Conservation (phyloP, 495 filamentous ascomycete species). For the Physcia stellaris region DNA sequence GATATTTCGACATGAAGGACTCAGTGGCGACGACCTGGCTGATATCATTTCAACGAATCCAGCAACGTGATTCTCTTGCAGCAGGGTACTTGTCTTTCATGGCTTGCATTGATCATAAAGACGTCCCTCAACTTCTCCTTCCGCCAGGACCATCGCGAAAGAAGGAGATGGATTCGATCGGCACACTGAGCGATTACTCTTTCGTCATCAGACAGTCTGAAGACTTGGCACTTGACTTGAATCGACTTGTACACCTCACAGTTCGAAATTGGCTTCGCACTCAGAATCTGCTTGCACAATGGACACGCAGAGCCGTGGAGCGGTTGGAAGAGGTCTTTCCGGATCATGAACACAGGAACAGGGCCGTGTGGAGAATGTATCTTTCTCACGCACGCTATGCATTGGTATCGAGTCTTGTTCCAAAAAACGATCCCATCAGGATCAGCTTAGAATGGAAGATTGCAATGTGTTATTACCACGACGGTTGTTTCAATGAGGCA, state of each 20-base stretch:
- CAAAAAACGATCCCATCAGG: neutral
- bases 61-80: conserved; percentile 17
- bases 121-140: conserved; percentile 15
- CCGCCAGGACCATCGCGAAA: conserved; percentile 3
- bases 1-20: conserved; percentile 28
- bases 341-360: conserved; percentile 4
- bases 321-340: conserved; percentile 9
- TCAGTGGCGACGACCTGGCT: conserved; percentile 36
- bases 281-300: conserved; percentile 2
- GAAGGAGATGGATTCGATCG: neutral
- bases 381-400: conserved; percentile 7
- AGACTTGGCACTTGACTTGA: too few relatives aligned
- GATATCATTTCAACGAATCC: conserved; percentile 34
- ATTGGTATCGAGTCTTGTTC: conserved; percentile 1
- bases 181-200: too few relatives aligned
- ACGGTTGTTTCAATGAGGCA: too few relatives aligned
- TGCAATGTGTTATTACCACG: too few relatives aligned
- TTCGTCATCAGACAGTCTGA: too few relatives aligned
- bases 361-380: conserved; percentile 9
- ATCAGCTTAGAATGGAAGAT: too few relatives aligned
- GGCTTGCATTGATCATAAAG: conserved; percentile 25
- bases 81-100: conserved; percentile 28
- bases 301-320: conserved; percentile 9
- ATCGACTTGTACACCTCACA: conserved; percentile 7
- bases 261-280: conserved; percentile 7